Base-by-base conservation (phyloP, 768 basidiomycete genomes). In the Cystobasidium ongulense region DNA sequence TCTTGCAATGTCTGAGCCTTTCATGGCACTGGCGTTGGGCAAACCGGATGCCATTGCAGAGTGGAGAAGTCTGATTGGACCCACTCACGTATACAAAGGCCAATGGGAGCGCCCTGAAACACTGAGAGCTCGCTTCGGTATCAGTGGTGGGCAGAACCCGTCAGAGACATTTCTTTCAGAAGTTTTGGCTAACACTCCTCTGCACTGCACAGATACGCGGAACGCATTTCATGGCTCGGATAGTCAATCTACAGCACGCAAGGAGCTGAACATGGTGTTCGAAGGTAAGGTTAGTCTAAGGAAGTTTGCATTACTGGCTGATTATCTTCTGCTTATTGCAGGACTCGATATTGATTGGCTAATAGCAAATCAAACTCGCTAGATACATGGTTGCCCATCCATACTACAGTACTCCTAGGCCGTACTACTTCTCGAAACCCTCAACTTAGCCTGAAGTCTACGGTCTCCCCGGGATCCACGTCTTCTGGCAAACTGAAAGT, bases 221-320 rank as follows among this genome's bases (percentile, higher is more conserved):
- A 79, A 79, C 27, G 78, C 77, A 1, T 77, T 79, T 31, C 78
- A 79, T 31, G 78, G 78, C 75, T 75, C 75, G 5, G 78, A 78
- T 35, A 70, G 70, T 1, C 75, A 67, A 1, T 64, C 52, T 0
- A 74, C 74, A 1, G 76, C 78, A 1, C 43, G 23, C 57, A 75
- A 76, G 38, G 78, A 78, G 50, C 73, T 78, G 0, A 64, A 23
- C 21, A 64, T 72, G 62, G 38, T 78, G 5, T 78, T 78, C 59
- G 76, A 76, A 31, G 73, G 73, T 67, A 36, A 1, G 65, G 13
- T 7, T 33, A 10, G 29, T 41, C 25, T 10, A 2, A 36, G 8
- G 21, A 27, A 5, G 65, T 10, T 41, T 35, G 11, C 23, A 46
- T 41, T 23, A 67, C 5, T 29, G 36, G 13, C 33, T 25, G 8